Base-by-base conservation (phyloP, 2,329 filamentous ascomycete species). In the Ophiocordyceps robertsii region DNA sequence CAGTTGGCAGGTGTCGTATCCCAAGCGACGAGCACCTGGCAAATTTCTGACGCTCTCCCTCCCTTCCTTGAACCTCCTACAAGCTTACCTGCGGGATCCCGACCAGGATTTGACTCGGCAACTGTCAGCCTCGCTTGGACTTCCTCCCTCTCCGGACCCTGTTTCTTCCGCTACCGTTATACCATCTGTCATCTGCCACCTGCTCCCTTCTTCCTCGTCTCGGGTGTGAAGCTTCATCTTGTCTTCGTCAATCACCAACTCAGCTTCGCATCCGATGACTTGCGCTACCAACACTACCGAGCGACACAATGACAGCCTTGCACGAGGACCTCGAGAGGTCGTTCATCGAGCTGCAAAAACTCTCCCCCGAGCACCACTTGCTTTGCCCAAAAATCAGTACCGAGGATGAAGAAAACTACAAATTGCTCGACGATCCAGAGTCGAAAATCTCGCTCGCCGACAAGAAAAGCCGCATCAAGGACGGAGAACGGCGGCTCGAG, bases 341-440 rank as follows among this genome's bases (percentile, higher is more conserved):
- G 56, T 69, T 62, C 46, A 61, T 66, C 46, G 62, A 67, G 44
- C 56, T 70, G 2, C 60, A 65, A 38, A 55, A 59, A 27, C 59
- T 72, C n/a, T 63, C 66, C 3, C 36, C 57, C n/a, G 61, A 72
- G 13, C 62, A 68, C 21, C 83, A 88, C 53, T 67, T 85, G 41
- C 73, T 86, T 46, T 88, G 83, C 47, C 80, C 83, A 2, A 77
- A 75, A 46, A 60, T 75, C 43, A 63, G 68, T 50, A 72, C 78
- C 38, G 73, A 82, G 2, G 83, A 87, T 47, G 59, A 60, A 17
- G 72, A 76, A 48, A 71, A 80, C 52, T 86, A 86, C 59, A 58
- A 58, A 40, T 45, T 40, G 2, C 42, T 56, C 14, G 70, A 80
- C 19, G 70, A 79, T 46, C 64, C 63, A 4, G 62, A 64, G 3